These are phyloP conservation scores for Tetratostichococcus sp. DNA, from an alignment of 139 green algal species.

Conservation along the genomic window DNA sequence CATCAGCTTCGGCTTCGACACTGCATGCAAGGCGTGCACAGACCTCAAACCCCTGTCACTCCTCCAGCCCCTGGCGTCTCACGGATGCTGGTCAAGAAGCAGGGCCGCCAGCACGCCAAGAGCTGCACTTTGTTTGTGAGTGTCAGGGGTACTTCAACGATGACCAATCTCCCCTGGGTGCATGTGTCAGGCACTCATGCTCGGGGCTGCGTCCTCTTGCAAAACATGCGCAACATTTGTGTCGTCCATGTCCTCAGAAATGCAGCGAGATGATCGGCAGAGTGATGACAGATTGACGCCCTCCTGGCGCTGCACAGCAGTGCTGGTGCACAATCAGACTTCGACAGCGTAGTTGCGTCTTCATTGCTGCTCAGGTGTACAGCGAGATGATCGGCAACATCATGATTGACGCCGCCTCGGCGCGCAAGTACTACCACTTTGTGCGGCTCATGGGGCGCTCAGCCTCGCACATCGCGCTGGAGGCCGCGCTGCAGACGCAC, in stretches of 20 bases:
- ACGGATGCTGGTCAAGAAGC: no score
- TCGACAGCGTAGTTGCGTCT: no score
- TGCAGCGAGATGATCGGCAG: constrained; percentile 63
- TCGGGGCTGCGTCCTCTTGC: no score
- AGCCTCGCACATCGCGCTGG: constrained; percentile 62
- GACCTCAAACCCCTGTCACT: no score
- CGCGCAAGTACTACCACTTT: constrained; percentile 70
- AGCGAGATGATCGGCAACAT: constrained; percentile 63
- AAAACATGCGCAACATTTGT: no score
- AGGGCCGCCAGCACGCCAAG: no score
- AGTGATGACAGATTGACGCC: constrained; percentile 52
- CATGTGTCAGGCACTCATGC: no score
- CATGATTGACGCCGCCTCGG: constrained; percentile 41
- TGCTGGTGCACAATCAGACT: no score
- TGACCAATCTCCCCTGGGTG: no score
- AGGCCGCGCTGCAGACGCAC: constrained; percentile 62
- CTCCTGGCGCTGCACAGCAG: constrained; percentile 19
- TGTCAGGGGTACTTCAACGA: no score
- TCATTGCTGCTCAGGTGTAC: constrained; percentile 33
- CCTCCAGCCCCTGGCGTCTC: no score
- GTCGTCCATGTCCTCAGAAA: constrained; percentile 13
- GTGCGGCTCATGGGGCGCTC: constrained; percentile 59
- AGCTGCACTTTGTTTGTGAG: no score
- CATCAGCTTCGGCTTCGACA: constrained; percentile 67
- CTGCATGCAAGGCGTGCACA: constrained; percentile 52